Evolutionary conservation across 768 basidiomycete genomes (phyloP), one percentile per base, ranked within the genome.

Genomic region (Nidularia pulvinata): DNA sequence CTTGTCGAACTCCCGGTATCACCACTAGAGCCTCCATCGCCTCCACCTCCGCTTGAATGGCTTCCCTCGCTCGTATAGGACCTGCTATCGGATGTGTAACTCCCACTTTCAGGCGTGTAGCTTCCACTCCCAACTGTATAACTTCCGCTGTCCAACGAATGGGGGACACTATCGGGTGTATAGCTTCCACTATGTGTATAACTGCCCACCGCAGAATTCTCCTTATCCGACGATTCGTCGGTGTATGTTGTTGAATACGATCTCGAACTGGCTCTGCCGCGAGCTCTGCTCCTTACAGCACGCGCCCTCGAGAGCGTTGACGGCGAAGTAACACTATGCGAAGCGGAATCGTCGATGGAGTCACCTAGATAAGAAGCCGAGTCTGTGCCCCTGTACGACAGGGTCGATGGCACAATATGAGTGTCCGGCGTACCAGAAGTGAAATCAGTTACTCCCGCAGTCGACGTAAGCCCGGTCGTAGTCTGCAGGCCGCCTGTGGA

Each of bases 281-380:
- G 64, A 22, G 57, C 66, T 35, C 83, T 72, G 53, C 87, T 71
- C 51, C 85, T 71, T 6, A 90, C 76, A 37, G 77, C 87, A 13
- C 81, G 67, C 0, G 82, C 79, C 22, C 89, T 75, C 6, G 85
- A 81, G 16, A 90, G 71, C 6, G 65, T 66, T 1, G 85, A 82
- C 3, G 84, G 77, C 0, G 85, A 81, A 0, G 76, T 72, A 0
- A 76, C 69, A 6, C 74, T 70, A 33, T 71, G 73, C 1, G 72
- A 61, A 6, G 62, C 63, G 1, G 70, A 70, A 39, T 64, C 78
- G 49, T 80, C 80, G 25, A 30, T 30, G 6, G 83, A 83, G 56
- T 84, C 82, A 1, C 82, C 81, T 6, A 84, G 67, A 50, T 80
- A 76, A 1, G 86, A 86, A 1, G 77, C 77, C 11, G 83, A 81